phyloP scores from a whole-genome alignment of 805 yeast genomes.

The Ogataea nakhonphanomensis region DNA sequence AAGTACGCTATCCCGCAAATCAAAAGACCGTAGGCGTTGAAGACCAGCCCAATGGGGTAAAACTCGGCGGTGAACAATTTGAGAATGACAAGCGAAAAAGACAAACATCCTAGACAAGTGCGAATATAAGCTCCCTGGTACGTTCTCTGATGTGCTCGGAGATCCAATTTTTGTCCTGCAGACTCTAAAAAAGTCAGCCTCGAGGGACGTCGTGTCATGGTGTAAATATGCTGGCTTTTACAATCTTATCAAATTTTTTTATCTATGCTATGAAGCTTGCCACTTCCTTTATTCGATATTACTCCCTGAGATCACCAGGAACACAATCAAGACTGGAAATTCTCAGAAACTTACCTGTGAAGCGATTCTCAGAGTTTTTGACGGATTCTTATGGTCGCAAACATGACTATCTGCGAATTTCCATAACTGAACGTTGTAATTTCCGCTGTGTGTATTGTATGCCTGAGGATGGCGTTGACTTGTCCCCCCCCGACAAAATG shows the following conservation, averaged over 20 bases:
- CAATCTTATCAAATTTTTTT: neutral
- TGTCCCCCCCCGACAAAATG: slow-evolving; percentile 40
- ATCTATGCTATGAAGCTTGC: neutral
- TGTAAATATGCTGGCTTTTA: neutral
- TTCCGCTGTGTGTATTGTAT: slow-evolving; percentile 47
- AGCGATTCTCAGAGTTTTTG: slow-evolving; percentile 38
- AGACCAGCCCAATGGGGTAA: slow-evolving; percentile 62
- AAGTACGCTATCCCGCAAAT: slow-evolving; percentile 39
- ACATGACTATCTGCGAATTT: slow-evolving; percentile 49
- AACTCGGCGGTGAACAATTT: slow-evolving; percentile 64
- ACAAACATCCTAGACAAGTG: slow-evolving; percentile 64
- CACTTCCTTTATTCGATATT: neutral
- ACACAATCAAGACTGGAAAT: slow-evolving; percentile 9
- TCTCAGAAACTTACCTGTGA: slow-evolving; percentile 17
- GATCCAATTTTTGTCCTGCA: slow-evolving; percentile 43
- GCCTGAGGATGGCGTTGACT: slow-evolving; percentile 55
- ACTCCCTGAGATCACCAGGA: neutral
- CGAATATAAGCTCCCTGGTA: slow-evolving; percentile 82
- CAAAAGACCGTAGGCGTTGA: slow-evolving; percentile 55
- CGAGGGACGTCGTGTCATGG: slow-evolving; percentile 30
- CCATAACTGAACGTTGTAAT: slow-evolving; percentile 51
- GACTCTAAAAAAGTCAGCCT: slow-evolving; percentile 35
- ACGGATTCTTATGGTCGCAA: slow-evolving; percentile 43
- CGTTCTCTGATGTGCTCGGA: slow-evolving; percentile 74
- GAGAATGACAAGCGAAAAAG: slow-evolving; percentile 61